phyloP scores from a whole-genome alignment of 2,329 filamentous ascomycete genomes.

The Thielaviopsis musarum region DNA sequence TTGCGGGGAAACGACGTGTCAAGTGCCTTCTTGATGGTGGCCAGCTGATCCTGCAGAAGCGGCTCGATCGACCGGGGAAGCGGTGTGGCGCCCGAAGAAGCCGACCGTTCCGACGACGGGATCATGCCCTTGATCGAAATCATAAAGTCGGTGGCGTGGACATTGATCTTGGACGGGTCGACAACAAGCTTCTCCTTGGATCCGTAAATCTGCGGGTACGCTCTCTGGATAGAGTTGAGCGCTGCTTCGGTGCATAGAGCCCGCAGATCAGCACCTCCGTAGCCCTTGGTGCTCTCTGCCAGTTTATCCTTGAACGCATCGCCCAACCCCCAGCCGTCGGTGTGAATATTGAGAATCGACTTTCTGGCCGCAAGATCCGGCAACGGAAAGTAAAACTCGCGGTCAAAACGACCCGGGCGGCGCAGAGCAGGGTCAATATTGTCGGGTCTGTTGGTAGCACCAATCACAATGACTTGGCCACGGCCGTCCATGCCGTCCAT shows the following conservation, averaged over 20 bases:
- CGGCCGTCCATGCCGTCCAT: slow-evolving; percentile 99
- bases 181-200: slow-evolving; percentile 83
- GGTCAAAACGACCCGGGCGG: slow-evolving; percentile 83
- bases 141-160: slow-evolving; percentile 93
- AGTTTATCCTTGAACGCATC: slow-evolving; percentile 66
- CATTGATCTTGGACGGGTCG: slow-evolving; percentile 64
- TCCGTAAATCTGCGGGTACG: slow-evolving; percentile 89
- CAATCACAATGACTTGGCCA: slow-evolving; percentile 95
- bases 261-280: slow-evolving; percentile 86
- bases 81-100: slow-evolving; percentile 67
- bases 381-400: slow-evolving; percentile 95
- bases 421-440: slow-evolving; percentile 93
- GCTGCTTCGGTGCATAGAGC: slow-evolving; percentile 92
- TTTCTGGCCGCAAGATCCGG: slow-evolving; percentile 66
- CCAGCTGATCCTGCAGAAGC: slow-evolving; percentile 56
- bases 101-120: slow-evolving; percentile 82
- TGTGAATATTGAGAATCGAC: slow-evolving; percentile 88
- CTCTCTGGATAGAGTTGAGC: slow-evolving; percentile 85
- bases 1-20: slow-evolving; percentile 67
- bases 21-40: slow-evolving; percentile 49
- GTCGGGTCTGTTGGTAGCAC: slow-evolving; percentile 93
- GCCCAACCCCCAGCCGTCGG: slow-evolving; percentile 77
- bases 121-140: slow-evolving; percentile 91
- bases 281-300: slow-evolving; percentile 82
- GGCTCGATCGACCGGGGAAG: slow-evolving; percentile 69